phyloP scores from a whole-genome alignment of 73 alveolate species.

The Tetrahymena borealis region DNA sequence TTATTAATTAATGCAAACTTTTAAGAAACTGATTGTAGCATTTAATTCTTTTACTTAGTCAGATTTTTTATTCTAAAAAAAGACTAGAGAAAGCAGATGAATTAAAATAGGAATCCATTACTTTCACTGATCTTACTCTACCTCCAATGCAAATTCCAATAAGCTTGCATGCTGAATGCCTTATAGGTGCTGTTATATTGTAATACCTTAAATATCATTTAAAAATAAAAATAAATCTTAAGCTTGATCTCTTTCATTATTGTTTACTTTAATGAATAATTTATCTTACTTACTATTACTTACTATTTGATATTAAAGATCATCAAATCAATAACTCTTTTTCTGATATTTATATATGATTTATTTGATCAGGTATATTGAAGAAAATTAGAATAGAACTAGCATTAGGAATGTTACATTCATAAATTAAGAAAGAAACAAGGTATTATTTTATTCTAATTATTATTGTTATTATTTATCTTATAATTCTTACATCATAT shows the following conservation, averaged over 20 bases:
- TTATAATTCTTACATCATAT: too few relatives aligned
- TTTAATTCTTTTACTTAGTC: too few relatives aligned
- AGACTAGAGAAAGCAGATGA: background rate
- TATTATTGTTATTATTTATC: too few relatives aligned
- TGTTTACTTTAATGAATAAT: too few relatives aligned
- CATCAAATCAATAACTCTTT: background rate
- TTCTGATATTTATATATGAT: background rate
- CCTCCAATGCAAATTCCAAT: background rate
- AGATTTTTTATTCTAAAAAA: too few relatives aligned
- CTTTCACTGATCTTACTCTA: background rate
- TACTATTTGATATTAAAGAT: background rate
- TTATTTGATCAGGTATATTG: background rate
- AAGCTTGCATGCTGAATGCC: background rate
- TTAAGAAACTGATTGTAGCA: background rate
- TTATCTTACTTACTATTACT: background rate
- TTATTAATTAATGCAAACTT: background rate
- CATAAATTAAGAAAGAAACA: background rate
- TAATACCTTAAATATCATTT: too few relatives aligned
- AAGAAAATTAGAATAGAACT: background rate
- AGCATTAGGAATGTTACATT: background rate
- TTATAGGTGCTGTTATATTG: background rate
- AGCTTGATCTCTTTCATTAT: too few relatives aligned
- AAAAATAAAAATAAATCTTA: too few relatives aligned
- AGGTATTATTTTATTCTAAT: background rate
- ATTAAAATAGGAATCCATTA: background rate